Percentiles rank a stretch among this genome's conserved stretches.
phyloP scores from a whole-genome alignment of 139 green algal genomes.

The Coccomyxa sp. region DNA sequence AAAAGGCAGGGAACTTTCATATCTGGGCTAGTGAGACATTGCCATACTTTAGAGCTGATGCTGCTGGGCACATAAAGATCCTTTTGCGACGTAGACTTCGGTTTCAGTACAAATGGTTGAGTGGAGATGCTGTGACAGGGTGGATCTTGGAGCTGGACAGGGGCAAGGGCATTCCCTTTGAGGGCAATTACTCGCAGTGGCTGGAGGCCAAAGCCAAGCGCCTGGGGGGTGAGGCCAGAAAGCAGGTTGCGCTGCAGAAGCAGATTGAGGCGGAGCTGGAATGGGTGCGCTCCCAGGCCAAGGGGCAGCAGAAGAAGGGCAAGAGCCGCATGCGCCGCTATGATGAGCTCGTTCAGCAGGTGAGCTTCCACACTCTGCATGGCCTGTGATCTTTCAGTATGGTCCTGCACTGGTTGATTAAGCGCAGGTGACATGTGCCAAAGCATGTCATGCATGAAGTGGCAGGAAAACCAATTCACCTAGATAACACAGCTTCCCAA shows the following conservation, averaged over 20 bases:
- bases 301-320: conserved; percentile 87
- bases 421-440: no score
- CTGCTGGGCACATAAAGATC: no score
- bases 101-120: no score
- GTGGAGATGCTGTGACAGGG: conserved; percentile 61
- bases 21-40: no score
- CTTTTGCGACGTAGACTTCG: no score
- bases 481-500: no score
- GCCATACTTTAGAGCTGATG: no score
- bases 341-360: conserved; percentile 62
- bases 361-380: not conserved
- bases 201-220: conserved; percentile 56
- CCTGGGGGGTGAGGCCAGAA: conserved; percentile 18
- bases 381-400: not conserved
- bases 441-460: no score
- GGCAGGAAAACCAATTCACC: no score
- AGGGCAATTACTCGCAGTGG: conserved; percentile 80
- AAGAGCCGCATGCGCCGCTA: conserved; percentile 60
- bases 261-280: conserved; percentile 61
- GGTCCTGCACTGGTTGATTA: no score
- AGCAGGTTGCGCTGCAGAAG: conserved; percentile 47
- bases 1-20: no score
- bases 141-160: conserved; percentile 82
- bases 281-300: conserved; percentile 53
- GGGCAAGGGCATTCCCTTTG: conserved; percentile 69